Evolutionary conservation across 2,329 filamentous ascomycete species (phyloP).

Genomic region (Penicillium sumatraense): DNA sequence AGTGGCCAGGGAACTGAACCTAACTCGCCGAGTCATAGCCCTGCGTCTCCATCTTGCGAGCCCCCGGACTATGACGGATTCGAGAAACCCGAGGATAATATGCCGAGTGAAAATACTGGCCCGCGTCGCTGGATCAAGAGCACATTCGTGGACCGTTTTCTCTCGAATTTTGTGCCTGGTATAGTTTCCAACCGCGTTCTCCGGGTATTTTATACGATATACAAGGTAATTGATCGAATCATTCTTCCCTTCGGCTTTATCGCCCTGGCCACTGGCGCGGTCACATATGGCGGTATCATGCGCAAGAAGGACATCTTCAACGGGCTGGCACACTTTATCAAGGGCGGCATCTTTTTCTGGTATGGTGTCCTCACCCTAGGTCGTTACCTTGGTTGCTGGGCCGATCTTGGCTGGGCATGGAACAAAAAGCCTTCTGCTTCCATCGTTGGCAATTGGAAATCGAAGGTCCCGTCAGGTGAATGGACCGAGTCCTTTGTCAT

Average conservation of each 20-base stretch:
- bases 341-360: slow-evolving; percentile 94
- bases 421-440: slow-evolving; percentile 72
- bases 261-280: slow-evolving; percentile 71
- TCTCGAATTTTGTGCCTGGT: slow-evolving; percentile 59
- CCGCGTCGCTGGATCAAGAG: slow-evolving; percentile 50
- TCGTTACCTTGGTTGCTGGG: slow-evolving; percentile 88
- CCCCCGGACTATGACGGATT: slow-evolving; percentile 56
- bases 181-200: slow-evolving; percentile 63
- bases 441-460: slow-evolving; percentile 65
- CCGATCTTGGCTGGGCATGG: slow-evolving; percentile 94
- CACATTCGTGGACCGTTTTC: slow-evolving; percentile 53
- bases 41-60: slow-evolving; percentile 64
- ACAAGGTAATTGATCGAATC: slow-evolving; percentile 73
- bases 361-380: slow-evolving; percentile 85
- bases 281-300: slow-evolving; percentile 82
- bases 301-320: slow-evolving; percentile 74
- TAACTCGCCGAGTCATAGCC: slow-evolving; percentile 70
- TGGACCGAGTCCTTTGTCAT: slow-evolving; percentile 90
- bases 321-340: slow-evolving; percentile 90
- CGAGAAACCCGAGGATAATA: slow-evolving; percentile 49
- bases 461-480: slow-evolving; percentile 73
- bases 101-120: slow-evolving; percentile 44
- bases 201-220: slow-evolving; percentile 62
- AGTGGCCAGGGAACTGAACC: slow-evolving; percentile 76
- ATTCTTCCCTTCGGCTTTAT: slow-evolving; percentile 80